These are phyloP conservation scores for Funneliformis mosseae DNA, from an alignment of 192 early-diverging fungal genomes.

Conservation along the genomic window DNA sequence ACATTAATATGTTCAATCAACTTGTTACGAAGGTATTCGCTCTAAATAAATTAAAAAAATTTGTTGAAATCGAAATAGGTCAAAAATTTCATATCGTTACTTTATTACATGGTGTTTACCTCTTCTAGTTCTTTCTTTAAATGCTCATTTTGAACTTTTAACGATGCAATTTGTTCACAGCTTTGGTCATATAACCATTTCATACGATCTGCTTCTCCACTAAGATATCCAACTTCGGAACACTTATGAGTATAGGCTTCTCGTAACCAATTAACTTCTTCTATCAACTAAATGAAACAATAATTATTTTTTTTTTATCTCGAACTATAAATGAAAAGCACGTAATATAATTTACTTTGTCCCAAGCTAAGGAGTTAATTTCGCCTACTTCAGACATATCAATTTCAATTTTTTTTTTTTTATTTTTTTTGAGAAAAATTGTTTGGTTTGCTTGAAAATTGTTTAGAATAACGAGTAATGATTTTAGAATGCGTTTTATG, in stretches of 20 bases:
- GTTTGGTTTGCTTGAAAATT: neutral
- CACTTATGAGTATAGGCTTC: conserved; percentile 6
- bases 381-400: neutral
- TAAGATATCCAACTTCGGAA: conserved; percentile 9
- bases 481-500: too few species aligned
- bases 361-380: neutral
- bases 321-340: neutral
- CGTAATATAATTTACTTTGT: neutral
- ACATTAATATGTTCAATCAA: neutral
- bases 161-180: neutral
- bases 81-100: neutral
- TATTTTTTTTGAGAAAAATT: neutral
- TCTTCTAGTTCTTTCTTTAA: neutral
- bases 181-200: conserved; percentile 12
- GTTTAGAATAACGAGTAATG: too few species aligned
- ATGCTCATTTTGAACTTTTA: neutral
- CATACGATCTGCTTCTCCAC: neutral
- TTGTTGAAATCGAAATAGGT: neutral
- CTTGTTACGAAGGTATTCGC: neutral
- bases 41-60: neutral
- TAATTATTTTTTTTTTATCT: neutral
- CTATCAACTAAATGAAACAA: neutral
- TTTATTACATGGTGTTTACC: neutral
- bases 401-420: neutral
- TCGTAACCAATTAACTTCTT: conserved; percentile 7